phyloP scores from a whole-genome alignment of 371 early-diverging fungal species.

The Mucor irregularis region DNA sequence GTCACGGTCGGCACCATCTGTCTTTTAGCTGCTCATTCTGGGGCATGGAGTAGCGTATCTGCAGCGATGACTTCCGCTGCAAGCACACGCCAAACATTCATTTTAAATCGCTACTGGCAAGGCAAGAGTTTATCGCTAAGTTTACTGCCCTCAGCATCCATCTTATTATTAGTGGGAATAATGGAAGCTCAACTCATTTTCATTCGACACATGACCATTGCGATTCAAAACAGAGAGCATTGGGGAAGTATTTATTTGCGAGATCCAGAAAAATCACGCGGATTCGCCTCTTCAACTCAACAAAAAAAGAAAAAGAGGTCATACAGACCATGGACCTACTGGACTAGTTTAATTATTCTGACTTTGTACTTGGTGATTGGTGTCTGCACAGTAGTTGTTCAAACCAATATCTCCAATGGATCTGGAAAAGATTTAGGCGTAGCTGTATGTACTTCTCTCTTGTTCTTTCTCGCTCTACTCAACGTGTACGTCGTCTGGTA shows the following conservation, averaged over 20 bases:
- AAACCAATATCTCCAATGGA: not conserved
- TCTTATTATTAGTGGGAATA: conserved; percentile 17
- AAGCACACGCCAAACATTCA: not conserved
- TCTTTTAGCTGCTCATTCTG: not conserved
- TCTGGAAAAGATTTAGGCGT: not conserved
- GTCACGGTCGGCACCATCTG: conserved; percentile 7
- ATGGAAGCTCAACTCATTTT: conserved; percentile 28
- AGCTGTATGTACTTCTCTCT: conserved; percentile 14
- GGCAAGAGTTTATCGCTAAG: conserved; percentile 13
- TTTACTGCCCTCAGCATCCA: conserved; percentile 13
- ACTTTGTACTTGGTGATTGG: conserved; percentile 6
- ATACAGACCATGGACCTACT: conserved; percentile 20
- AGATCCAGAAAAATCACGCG: conserved; percentile 17
- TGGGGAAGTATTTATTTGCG: conserved; percentile 29
- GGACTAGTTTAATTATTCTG: conserved; percentile 9
- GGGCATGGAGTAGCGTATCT: not conserved
- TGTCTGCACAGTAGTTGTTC: conserved; percentile 3
- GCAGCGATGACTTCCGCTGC: too few species aligned
- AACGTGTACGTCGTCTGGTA: conserved; percentile 8
- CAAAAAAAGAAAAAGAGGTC: conserved; percentile 6
- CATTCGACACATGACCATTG: conserved; percentile 22
- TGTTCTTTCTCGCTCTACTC: conserved; percentile 1
- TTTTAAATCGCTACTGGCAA: conserved; percentile 4
- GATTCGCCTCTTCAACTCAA: not conserved
- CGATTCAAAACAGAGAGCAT: conserved; percentile 23